Percentiles rank a stretch among this genome's conserved stretches.
These are phyloP conservation scores for Fusarium sp. DNA, from an alignment of 2,329 filamentous ascomycete species.

Conservation along the genomic window DNA sequence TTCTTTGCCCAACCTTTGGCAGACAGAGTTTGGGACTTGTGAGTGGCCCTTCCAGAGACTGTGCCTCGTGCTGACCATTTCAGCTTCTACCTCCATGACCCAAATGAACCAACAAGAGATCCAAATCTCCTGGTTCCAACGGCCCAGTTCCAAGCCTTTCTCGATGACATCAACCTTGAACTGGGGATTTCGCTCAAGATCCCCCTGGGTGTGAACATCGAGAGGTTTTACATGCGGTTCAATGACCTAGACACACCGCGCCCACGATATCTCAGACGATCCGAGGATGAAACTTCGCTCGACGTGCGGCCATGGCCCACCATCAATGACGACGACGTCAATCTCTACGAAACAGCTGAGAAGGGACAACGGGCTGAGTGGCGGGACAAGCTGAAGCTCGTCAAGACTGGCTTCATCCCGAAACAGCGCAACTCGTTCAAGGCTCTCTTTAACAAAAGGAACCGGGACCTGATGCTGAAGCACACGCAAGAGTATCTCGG, in stretches of 20 bases:
- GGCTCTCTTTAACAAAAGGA: conserved; percentile 59
- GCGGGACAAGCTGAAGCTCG: conserved; percentile 35
- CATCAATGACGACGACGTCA: conserved; percentile 49
- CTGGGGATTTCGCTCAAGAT: conserved; percentile 64
- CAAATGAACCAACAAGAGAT: conserved; percentile 53
- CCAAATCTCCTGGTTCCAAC: conserved; percentile 73
- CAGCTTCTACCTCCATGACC: conserved; percentile 73
- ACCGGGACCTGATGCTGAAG: conserved; percentile 63
- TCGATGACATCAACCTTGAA: conserved; percentile 69
- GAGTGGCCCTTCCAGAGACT: conserved; percentile 47
- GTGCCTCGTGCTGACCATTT: conserved; percentile 17
- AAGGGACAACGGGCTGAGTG: conserved; percentile 24
- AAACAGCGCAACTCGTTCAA: conserved; percentile 53
- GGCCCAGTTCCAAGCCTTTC: conserved; percentile 68
- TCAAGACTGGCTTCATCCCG: conserved; percentile 29
- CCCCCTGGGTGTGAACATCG: conserved; percentile 58
- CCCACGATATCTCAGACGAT: conserved; percentile 72
- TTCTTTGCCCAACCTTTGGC: conserved; percentile 69
- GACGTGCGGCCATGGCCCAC: conserved; percentile 48
- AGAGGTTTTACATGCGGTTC: conserved; percentile 69
- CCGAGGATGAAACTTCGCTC: conserved; percentile 52
- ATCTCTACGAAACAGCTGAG: conserved; percentile 42
- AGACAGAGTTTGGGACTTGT: conserved; percentile 77
- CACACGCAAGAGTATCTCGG: conserved; percentile 75
- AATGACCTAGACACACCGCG: conserved; percentile 64